Evolutionary conservation across 805 yeast species (phyloP).

Genomic region (Candida oleophila): DNA sequence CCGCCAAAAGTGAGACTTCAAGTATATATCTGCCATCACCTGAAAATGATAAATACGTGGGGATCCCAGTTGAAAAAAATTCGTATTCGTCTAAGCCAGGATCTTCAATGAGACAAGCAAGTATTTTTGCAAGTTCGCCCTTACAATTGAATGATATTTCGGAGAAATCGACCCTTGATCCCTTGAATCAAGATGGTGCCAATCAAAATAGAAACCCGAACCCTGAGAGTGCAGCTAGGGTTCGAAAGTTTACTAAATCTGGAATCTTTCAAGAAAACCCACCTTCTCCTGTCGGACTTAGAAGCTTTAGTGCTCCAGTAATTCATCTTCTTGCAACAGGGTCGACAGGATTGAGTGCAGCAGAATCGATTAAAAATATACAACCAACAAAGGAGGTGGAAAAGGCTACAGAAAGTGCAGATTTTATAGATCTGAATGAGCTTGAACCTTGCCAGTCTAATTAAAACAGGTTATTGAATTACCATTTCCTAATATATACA

Average conservation of each 20-base stretch:
- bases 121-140: no score
- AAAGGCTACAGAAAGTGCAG: neutral
- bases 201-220: neutral
- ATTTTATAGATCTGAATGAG: neutral
- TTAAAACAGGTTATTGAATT: neutral
- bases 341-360: neutral
- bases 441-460: neutral
- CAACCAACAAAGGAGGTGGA: neutral
- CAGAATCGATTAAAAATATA: neutral
- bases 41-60: neutral
- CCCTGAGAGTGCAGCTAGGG: neutral
- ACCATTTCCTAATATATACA: neutral
- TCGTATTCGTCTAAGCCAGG: neutral
- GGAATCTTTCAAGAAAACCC: neutral
- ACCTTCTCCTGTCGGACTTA: neutral
- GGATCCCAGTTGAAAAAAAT: neutral
- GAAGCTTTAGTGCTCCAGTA: conserved; percentile 5
- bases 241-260: neutral
- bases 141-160: no score
- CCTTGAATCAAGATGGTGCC: neutral
- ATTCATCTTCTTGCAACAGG: neutral
- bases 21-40: neutral
- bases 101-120: neutral
- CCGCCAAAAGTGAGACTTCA: neutral
- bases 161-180: no score